These are phyloP conservation scores for Suaeda aralocaspica DNA, from an alignment of 148 eudicot genomes.

Conservation along the genomic window DNA sequence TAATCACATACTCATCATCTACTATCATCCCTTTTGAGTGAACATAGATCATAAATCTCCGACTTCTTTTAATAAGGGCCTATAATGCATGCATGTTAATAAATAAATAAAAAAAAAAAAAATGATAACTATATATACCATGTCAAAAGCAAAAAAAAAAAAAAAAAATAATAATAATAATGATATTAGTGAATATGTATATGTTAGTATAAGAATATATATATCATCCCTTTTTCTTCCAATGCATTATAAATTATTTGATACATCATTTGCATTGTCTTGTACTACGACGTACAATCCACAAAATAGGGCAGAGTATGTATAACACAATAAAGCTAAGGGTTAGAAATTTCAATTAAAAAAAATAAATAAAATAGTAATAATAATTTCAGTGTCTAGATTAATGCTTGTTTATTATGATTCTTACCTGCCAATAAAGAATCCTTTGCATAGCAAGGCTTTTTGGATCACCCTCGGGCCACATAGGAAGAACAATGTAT, in stretches of 20 bases:
- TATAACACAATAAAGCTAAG: too few relatives aligned
- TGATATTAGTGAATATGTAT: too few relatives aligned
- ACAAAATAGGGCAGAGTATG: not conserved
- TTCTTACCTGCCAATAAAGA: conserved; percentile 82
- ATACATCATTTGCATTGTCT: conserved; percentile 98
- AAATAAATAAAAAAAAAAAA: too few relatives aligned
- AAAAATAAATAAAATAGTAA: too few relatives aligned
- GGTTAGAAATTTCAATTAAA: too few relatives aligned
- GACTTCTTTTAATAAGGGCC: conserved; percentile 40
- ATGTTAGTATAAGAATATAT: too few relatives aligned
- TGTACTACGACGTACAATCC: conserved; percentile 44
- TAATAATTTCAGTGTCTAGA: too few relatives aligned
- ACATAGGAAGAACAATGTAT: conserved; percentile 84
- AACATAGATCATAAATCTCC: conserved; percentile 87
- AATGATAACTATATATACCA: too few relatives aligned
- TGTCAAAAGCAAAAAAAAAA: too few relatives aligned
- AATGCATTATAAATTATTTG: conserved; percentile 72
- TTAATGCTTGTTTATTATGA: not conserved
- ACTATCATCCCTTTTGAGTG: conserved; percentile 97
- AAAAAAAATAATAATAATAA: too few relatives aligned
- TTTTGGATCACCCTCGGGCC: conserved; percentile 96
- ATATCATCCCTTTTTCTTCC: conserved; percentile 56
- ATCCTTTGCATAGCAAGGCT: conserved; percentile 69
- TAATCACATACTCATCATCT: conserved; percentile 78
- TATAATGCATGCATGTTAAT: too few relatives aligned